Base-by-base conservation (phyloP, 2,329 filamentous ascomycete genomes). In the Fusarium austroafricanum region DNA sequence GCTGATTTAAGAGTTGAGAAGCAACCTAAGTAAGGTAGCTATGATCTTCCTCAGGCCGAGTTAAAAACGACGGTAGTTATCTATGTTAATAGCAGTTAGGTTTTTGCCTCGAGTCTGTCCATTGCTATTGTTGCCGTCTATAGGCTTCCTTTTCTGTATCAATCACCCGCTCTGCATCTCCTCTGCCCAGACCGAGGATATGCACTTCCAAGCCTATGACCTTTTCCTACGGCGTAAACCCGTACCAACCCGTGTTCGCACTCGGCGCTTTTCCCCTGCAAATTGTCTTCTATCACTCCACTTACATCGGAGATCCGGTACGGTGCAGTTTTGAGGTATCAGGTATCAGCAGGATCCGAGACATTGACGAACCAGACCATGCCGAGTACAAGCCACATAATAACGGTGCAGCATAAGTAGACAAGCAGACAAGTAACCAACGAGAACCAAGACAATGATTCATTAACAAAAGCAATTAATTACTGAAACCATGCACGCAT, bases 291-390 rank as follows among this genome's bases (percentile, higher is more conserved):
- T 33, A 28, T 53, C 63, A 71, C 69, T 52, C 69, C 70, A 68
- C 67, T 70, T 45, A 31, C 51, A 61, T 71, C 62, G 62, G 65
- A 68, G 69, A 66, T 71, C 66, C 60, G 42, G 58, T 67, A 62
- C 46, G 46, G 54, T 40, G 58, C 46, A 61, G 35, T 14, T 33
- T 28, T 10, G 12, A 15, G 26, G 43, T 38, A 47, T 53, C 53
- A 40, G 6, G 26, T 23, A 29, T 23, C 20, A 44, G 31, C 26
- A n/a, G 26, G 28, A 45, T 59, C 23, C 29, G 33, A 61, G 51
- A 68, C 54, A 51, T 61, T 54, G 38, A 52, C 43, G 26, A 38
- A 46, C 52, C 18, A 50, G 20, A 61, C 26, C 59, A 55, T 62
- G 57, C 38, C 57, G 33, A 45, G 18, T 21, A n/a, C 26, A 59